Conservation (phyloP, 2,329 filamentous ascomycete species). For the Penicillium sp. region DNA sequence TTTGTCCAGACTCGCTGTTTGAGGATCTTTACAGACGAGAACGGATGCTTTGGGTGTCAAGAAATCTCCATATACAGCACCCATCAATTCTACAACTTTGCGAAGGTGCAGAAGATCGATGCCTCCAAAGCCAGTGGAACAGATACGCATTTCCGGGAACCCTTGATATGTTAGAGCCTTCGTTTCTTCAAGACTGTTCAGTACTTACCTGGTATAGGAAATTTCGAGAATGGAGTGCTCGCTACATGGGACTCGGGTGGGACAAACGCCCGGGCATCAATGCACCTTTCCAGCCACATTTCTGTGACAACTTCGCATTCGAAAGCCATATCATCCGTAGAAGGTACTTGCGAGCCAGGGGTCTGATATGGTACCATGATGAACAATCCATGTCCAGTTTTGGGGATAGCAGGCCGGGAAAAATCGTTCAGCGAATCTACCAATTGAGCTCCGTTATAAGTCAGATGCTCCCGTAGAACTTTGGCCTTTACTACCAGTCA, state of each 20-base stretch:
- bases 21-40: constrained; percentile 67
- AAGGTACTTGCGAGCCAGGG: constrained; percentile 35
- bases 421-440: constrained; percentile 37
- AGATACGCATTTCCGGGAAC: constrained; percentile 71
- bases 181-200: neutral
- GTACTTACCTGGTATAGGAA: constrained; percentile 60
- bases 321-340: constrained; percentile 42
- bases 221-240: constrained; percentile 72
- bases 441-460: constrained; percentile 43
- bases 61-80: constrained; percentile 77
- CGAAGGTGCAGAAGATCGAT: constrained; percentile 84
- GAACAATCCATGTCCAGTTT: constrained; percentile 36
- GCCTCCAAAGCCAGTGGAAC: constrained; percentile 78
- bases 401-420: constrained; percentile 34
- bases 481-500: constrained; percentile 28
- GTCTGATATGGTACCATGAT: constrained; percentile 44
- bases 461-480: constrained; percentile 43
- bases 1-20: constrained; percentile 66
- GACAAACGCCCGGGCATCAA: constrained; percentile 73
- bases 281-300: constrained; percentile 89
- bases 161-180: constrained; percentile 42
- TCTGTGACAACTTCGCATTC: constrained; percentile 69
- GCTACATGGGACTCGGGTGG: constrained; percentile 70
- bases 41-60: constrained; percentile 72
- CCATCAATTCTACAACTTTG: constrained; percentile 72